Conservation (phyloP, 257 asterid genomes). For the Cynanchum wilfordii region DNA sequence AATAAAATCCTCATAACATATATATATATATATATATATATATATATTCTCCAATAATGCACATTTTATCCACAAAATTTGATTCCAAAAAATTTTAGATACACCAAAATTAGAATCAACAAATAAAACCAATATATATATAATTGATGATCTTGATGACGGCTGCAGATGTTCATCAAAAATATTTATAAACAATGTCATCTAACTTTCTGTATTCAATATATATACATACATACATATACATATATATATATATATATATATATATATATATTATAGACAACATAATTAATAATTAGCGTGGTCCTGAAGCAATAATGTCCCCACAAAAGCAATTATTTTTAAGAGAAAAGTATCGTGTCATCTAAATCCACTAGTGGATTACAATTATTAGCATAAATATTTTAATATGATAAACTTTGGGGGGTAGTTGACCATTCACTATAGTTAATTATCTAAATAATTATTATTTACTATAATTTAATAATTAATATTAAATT, state of each 20-base stretch:
- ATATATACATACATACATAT: too few species aligned
- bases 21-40: too few species aligned
- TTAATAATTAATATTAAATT: too few species aligned
- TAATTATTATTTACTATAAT: background rate
- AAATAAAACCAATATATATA: background rate
- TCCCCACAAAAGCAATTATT: background rate
- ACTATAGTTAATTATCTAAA: background rate
- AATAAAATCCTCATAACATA: too few species aligned
- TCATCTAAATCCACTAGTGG: background rate
- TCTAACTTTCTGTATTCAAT: too few species aligned
- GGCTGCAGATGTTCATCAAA: too few species aligned
- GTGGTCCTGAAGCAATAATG: constrained; percentile 12
- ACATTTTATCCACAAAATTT: background rate
- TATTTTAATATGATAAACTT: background rate
- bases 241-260: too few species aligned
- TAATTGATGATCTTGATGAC: too few species aligned
- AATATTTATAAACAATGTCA: too few species aligned
- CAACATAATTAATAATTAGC: background rate
- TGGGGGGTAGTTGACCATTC: background rate
- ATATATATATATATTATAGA: too few species aligned
- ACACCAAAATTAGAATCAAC: background rate
- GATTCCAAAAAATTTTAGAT: background rate
- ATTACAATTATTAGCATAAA: background rate
- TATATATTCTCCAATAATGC: too few species aligned
- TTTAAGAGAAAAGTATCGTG: background rate